Evolutionary conservation across 805 yeast genomes (phyloP).

Genomic region (Groenewaldozyma salmanticensis): DNA sequence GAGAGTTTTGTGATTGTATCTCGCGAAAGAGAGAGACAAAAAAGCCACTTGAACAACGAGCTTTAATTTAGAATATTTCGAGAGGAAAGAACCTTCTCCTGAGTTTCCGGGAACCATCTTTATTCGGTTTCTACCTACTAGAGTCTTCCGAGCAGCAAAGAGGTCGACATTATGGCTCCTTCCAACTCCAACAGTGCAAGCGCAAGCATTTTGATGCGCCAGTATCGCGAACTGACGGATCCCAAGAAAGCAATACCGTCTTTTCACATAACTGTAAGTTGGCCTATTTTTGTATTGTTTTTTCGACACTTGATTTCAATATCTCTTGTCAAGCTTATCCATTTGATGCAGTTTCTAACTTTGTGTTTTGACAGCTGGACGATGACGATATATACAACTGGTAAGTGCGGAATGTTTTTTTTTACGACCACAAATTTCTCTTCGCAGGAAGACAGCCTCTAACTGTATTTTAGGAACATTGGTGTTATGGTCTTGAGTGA

Average conservation of each 20-base stretch:
- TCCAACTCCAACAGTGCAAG: constrained; percentile 15
- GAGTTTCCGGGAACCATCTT: too few species aligned
- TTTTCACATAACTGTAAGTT: constrained; percentile 48
- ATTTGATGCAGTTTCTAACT: constrained; percentile 20
- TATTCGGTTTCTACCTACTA: too few species aligned
- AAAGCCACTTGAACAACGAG: too few species aligned
- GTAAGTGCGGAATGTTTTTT: constrained; percentile 11
- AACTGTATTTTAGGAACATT: constrained; percentile 45
- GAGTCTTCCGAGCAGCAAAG: too few species aligned
- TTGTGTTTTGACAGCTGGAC: too few species aligned
- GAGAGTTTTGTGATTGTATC: too few species aligned
- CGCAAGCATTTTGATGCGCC: constrained; percentile 73
- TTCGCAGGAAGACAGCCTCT: not conserved
- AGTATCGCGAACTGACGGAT: constrained; percentile 86
- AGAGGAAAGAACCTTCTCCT: too few species aligned
- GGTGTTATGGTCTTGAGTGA: constrained; percentile 88
- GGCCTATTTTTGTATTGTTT: not conserved
- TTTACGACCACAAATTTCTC: constrained; percentile 1
- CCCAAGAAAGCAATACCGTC: constrained; percentile 73
- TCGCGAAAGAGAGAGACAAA: too few species aligned
- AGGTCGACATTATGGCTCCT: too few species aligned
- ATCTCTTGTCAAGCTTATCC: too few species aligned
- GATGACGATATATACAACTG: constrained; percentile 54
- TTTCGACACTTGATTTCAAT: not conserved
- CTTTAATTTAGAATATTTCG: too few species aligned